These are phyloP conservation scores for Plasmodium chabaudi DNA, from an alignment of 169 alveolate species.

Conservation along the genomic window DNA sequence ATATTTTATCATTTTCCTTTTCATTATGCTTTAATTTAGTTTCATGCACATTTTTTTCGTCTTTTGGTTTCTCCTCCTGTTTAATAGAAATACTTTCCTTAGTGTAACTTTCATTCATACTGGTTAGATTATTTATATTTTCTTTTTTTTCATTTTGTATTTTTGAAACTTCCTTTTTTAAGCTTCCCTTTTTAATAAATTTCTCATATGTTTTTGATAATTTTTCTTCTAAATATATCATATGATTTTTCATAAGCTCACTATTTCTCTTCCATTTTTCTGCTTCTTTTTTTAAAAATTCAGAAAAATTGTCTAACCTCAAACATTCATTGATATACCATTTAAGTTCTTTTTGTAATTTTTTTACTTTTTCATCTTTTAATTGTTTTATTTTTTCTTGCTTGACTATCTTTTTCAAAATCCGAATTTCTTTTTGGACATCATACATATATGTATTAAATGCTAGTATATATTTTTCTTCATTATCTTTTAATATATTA, in stretches of 20 bases:
- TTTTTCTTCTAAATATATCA: conserved; percentile 59
- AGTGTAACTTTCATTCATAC: background rate
- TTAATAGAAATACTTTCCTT: no score
- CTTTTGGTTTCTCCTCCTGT: background rate
- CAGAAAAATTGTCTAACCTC: conserved; percentile 53
- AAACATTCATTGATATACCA: conserved; percentile 74
- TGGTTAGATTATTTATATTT: conserved; percentile 2
- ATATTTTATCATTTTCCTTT: conserved; percentile 17
- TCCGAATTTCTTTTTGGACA: conserved; percentile 64
- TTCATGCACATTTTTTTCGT: background rate
- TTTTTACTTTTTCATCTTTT: conserved; percentile 62
- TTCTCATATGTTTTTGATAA: conserved; percentile 42
- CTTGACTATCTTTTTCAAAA: conserved; percentile 50
- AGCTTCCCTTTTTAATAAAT: conserved; percentile 23
- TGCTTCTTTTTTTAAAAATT: conserved; percentile 72
- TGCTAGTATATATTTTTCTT: conserved; percentile 69
- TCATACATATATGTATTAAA: conserved; percentile 74
- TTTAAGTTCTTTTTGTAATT: conserved; percentile 60
- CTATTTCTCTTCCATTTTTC: conserved; percentile 76
- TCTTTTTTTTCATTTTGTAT: conserved; percentile 16
- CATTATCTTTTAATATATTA: conserved; percentile 52
- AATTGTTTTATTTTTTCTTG: conserved; percentile 71
- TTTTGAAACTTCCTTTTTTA: conserved; percentile 8
- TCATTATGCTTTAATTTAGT: background rate
- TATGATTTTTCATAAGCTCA: conserved; percentile 65